phyloP scores from a whole-genome alignment of 352 stramenopile genomes.

The Phytophthora sp. region DNA sequence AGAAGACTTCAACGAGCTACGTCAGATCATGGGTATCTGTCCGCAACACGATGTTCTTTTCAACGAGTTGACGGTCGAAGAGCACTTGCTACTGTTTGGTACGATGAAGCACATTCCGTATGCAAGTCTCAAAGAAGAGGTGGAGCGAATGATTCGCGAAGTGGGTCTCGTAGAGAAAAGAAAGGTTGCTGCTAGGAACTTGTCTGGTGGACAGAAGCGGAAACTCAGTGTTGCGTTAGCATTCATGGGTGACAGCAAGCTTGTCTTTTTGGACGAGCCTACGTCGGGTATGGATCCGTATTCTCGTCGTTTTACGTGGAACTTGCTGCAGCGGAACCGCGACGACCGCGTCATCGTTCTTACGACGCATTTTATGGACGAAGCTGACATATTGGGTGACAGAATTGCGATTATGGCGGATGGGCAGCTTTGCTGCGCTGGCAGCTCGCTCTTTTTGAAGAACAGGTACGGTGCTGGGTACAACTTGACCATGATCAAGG shows the following conservation, averaged over 20 bases:
- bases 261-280: constrained; percentile 93
- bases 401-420: constrained; percentile 95
- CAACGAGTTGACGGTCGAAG: constrained; percentile 93
- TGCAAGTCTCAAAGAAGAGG: constrained; percentile 49
- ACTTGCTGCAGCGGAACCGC: constrained; percentile 88
- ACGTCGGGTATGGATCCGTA: constrained; percentile 97
- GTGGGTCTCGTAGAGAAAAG: constrained; percentile 92
- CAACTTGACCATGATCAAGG: constrained; percentile 74
- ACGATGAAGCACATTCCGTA: constrained; percentile 88
- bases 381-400: constrained; percentile 65
- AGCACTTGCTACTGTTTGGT: constrained; percentile 95
- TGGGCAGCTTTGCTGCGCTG: constrained; percentile 85
- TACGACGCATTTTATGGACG: constrained; percentile 91
- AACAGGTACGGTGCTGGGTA: constrained; percentile 94
- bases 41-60: constrained; percentile 97
- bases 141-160: constrained; percentile 64
- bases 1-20: constrained; percentile 86
- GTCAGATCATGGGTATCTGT: constrained; percentile 95
- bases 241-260: constrained; percentile 93
- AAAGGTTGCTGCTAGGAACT: constrained; percentile 52
- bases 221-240: constrained; percentile 96
- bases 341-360: constrained; percentile 86
- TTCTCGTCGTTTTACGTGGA: constrained; percentile 94
- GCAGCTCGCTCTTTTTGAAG: constrained; percentile 94
- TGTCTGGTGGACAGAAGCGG: constrained; percentile 95